A percentile compares a stretch with the other conserved stretches of the same genome.
Conservation (phyloP, 495 filamentous ascomycete species). For the Penicillium chermesinum region DNA sequence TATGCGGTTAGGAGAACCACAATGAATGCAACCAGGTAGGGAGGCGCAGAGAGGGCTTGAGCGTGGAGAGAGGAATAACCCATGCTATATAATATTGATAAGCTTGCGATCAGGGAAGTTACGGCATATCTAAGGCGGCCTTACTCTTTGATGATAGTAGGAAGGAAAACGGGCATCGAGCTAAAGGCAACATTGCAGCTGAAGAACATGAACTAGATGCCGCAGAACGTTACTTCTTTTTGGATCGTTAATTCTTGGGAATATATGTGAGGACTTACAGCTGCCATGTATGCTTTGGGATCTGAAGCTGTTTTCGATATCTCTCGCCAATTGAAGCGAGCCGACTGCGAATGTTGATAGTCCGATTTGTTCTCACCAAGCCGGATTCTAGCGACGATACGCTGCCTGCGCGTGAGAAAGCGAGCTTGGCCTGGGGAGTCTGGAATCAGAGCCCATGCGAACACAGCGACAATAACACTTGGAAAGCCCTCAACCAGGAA, state of each 20-base stretch:
- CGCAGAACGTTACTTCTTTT: neutral
- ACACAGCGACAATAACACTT: conserved; percentile 52
- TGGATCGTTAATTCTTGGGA: too few species aligned
- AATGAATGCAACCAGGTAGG: conserved; percentile 51
- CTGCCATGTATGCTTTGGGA: conserved; percentile 64
- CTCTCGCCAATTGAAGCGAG: conserved; percentile 45
- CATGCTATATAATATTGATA: conserved; percentile 24
- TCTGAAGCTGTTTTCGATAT: conserved; percentile 52
- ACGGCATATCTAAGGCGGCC: conserved; percentile 8
- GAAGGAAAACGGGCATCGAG: conserved; percentile 55
- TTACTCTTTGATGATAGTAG: conserved; percentile 54
- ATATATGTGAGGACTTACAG: conserved; percentile 48
- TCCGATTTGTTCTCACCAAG: conserved; percentile 33
- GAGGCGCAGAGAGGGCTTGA: conserved; percentile 54
- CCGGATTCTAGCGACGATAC: conserved; percentile 44
- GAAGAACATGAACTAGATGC: conserved; percentile 49
- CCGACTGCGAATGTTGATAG: conserved; percentile 12
- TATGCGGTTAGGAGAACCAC: conserved; percentile 45
- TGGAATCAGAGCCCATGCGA: conserved; percentile 48
- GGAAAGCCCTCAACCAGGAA: conserved; percentile 61
- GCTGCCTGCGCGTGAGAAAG: conserved; percentile 45
- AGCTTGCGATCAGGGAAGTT: neutral
- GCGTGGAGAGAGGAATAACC: conserved; percentile 41
- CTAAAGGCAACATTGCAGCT: conserved; percentile 56
- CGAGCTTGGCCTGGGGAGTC: conserved; percentile 48